Base-by-base conservation (phyloP, 1,284 basidiomycete species). In the Singerocomus rubriflavus region DNA sequence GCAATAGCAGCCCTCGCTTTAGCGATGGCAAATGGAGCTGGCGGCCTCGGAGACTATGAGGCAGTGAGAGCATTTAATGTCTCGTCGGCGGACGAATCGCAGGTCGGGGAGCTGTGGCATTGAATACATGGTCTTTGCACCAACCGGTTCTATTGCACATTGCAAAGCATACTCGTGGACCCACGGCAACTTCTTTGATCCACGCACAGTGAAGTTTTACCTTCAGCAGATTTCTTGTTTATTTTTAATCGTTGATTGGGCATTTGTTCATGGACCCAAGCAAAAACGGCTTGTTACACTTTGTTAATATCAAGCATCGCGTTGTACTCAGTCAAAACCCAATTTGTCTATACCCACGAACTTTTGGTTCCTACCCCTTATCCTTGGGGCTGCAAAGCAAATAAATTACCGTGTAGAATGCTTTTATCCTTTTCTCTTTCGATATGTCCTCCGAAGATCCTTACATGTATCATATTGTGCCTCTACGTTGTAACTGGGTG, bases 1-100 rank as follows among this genome's bases (percentile, higher is more conserved):
- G 78, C 78, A n/a, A 70, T 87, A 41, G 81, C 78, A 21, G 82
- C 80, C 13, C 70, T 87, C 16, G 76, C 72, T 42, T 68, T 88
- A 6, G 84, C 82, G 13, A 73, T 88, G 63, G 82, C 82, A 6
- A 85, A 79, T 55, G 85, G 85, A 32, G 83, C 84, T n/a, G 83
- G 80, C 4, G 76, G 82, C 37, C 66, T 88, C 36, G 78, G 71
- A 50, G 85, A 88, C 59, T 88, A 87, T 54, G 71, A 73, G 49
- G 73, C 76, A 8, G 69, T 85, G 37, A 75, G 73, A 53, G 68
- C 71, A 29, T 63, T 75, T 38, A 70, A 80, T 48, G 67, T 66
- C 32, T 63, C 66, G 14, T 62, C 70, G 21, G 56, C 65, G 40
- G 63, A 74, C 32, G 77, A 80, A 51, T 64, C 61, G 44, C 73